Base-by-base conservation (phyloP, 306 rosid species). In the Quercus wislizeni region DNA sequence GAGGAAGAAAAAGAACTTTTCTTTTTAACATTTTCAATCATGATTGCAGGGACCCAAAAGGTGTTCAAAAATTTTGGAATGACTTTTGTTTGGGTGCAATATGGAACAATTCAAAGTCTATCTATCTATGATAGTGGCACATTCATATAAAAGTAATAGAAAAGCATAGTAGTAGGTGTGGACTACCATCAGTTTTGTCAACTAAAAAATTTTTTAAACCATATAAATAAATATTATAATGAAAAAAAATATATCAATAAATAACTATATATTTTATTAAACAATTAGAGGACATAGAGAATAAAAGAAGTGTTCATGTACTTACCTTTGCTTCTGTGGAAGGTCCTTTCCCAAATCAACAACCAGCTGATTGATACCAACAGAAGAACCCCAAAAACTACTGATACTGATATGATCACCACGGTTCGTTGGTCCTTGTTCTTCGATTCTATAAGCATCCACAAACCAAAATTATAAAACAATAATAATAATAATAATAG, bases 241-340 rank as follows among this genome's bases (percentile, higher is more conserved):
- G 4, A 28, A 28, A 30, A 30, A 31, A 31, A 4, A 4, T 4
- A 3, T 28, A 28, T 28, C 31, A 28, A 28, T 28, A 28, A 38
- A 38, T 38, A 38, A 38, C 2, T 38, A 64, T 13, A 64, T 11
- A 15, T 62, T 27, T 25, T 27, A 15, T 62, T 13, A 10, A 21
- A 21, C 2, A 20, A 20, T n/a, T 20, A 57, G 63, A 57, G 25
- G 23, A 27, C 63, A 57, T 57, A 57, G 1, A 57, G 28, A 57
- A 62, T 57, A n/a, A 57, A n/a, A n/a, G 19, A 35, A 9, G 63
- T 21, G 20, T 41, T 28, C 30, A 28, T 28, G 30, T 28, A 28
- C 30, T 59, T 87, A 87, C 90, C 88, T 76, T 25, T 52, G 13
- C 35, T 81, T 76, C 55, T 78, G 76, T 76, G 6, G 19, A 13